Evolutionary conservation across 768 basidiomycete genomes (phyloP).

Genomic region (Trametes sanguinea): DNA sequence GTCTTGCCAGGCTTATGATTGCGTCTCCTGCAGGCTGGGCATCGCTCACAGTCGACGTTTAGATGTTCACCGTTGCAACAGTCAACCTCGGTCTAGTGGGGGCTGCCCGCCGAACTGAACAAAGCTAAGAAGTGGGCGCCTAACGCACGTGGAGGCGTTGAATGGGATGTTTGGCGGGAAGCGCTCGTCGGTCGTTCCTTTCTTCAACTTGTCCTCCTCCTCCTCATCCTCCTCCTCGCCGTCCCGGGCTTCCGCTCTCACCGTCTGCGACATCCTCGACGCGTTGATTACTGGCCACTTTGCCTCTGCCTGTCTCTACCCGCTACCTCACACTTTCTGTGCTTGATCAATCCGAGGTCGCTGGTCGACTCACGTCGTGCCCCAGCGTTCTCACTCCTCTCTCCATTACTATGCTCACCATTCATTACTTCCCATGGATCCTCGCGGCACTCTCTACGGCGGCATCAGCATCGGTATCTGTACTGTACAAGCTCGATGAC

Average conservation of each 20-base stretch:
- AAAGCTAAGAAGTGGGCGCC: background rate
- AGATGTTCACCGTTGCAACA: too few species aligned
- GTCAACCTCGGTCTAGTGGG: too few species aligned
- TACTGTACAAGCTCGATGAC: slow-evolving; percentile 61
- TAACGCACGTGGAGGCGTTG: background rate
- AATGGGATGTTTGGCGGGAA: slow-evolving; percentile 8
- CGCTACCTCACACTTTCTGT: background rate
- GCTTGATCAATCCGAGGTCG: slow-evolving; percentile 16
- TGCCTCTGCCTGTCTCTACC: slow-evolving; percentile 14
- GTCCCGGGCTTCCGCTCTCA: background rate
- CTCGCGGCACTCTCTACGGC: slow-evolving; percentile 1
- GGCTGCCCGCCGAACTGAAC: too few species aligned
- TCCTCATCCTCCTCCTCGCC: slow-evolving; percentile 21
- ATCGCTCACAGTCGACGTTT: too few species aligned
- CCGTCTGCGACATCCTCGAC: background rate
- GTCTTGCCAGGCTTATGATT: too few species aligned
- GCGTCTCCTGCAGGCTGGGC: too few species aligned
- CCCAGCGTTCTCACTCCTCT: slow-evolving; percentile 3
- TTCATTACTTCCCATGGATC: slow-evolving; percentile 20
- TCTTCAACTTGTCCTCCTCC: slow-evolving; percentile 26
- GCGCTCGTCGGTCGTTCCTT: background rate
- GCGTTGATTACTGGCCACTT: background rate
- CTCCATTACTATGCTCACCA: slow-evolving; percentile 30
- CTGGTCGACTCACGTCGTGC: slow-evolving; percentile 26
- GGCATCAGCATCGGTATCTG: slow-evolving; percentile 38